Evolutionary conservation across 768 basidiomycete genomes (phyloP).

Genomic region (Mrakia gelida): DNA sequence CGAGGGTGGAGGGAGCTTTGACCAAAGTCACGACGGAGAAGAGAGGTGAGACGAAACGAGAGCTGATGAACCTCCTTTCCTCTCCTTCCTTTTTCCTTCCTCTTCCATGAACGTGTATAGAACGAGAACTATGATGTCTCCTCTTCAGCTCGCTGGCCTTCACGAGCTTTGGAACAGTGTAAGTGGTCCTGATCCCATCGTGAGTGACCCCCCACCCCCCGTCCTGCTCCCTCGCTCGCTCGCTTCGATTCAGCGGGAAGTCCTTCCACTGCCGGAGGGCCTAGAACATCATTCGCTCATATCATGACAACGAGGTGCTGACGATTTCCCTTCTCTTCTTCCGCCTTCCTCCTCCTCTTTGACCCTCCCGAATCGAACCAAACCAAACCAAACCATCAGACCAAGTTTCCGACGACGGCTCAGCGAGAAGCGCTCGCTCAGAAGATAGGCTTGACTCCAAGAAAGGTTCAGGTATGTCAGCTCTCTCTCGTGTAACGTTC

Average conservation of each 20-base stretch:
- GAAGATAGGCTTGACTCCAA: not conserved
- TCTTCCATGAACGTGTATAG: not conserved
- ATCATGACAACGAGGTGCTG: too few species aligned
- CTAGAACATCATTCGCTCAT: too few species aligned
- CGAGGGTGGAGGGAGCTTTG: too few species aligned
- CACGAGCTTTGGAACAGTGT: not conserved
- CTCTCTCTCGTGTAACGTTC: too few species aligned
- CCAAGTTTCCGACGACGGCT: not conserved
- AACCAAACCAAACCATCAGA: not conserved
- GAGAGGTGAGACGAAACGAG: too few species aligned
- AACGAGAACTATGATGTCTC: not conserved
- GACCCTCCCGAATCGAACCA: not conserved
- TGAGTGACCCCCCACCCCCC: not conserved
- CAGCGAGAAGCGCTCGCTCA: not conserved
- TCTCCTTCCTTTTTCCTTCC: too few species aligned
- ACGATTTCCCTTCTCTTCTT: not conserved
- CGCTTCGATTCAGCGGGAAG: not conserved
- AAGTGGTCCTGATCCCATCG: not conserved
- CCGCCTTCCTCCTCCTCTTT: not conserved
- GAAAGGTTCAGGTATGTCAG: not conserved
- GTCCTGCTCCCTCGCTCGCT: not conserved
- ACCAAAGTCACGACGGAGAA: too few species aligned
- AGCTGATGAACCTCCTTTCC: too few species aligned
- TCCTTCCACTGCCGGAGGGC: too few species aligned
- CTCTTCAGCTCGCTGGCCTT: not conserved